A percentile compares a stretch with the other conserved stretches of the same genome.
Conservation (phyloP, 345 rosid species). For the Anacardium occidentale region DNA sequence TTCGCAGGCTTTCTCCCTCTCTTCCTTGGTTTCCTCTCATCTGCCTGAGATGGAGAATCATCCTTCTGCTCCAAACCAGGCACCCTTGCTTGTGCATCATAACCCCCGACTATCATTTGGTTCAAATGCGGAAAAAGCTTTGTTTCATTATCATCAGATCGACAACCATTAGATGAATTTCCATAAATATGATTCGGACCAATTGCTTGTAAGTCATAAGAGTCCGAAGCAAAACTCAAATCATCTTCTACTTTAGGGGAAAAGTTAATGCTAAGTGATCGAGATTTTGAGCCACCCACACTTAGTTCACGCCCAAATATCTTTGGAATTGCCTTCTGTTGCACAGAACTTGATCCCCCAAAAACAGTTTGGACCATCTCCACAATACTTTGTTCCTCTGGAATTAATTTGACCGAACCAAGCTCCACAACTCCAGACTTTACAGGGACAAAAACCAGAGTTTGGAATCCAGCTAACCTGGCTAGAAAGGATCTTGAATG, state of each 20-base stretch:
- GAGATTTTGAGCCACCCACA: constrained; percentile 65
- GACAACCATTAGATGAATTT: constrained; percentile 51
- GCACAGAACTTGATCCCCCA: constrained; percentile 55
- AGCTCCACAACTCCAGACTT: constrained; percentile 87
- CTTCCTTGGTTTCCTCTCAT: constrained; percentile 89
- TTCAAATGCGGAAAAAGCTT: constrained; percentile 49
- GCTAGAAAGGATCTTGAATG: constrained; percentile 70
- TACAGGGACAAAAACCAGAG: constrained; percentile 66
- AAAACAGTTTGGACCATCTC: constrained; percentile 60
- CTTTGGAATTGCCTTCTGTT: constrained; percentile 62
- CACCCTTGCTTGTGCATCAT: constrained; percentile 36
- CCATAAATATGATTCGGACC: constrained; percentile 57
- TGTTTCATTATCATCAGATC: constrained; percentile 40
- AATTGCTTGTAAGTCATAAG: constrained; percentile 46
- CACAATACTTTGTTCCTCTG: constrained; percentile 55
- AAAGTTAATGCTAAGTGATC: constrained; percentile 69
- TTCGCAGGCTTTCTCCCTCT: constrained; percentile 97
- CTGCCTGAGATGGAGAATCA: constrained; percentile 50
- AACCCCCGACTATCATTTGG: constrained; percentile 40
- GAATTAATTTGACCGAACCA: constrained; percentile 63
- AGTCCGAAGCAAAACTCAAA: constrained; percentile 53
- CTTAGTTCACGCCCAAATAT: constrained; percentile 86
- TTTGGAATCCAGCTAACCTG: constrained; percentile 72
- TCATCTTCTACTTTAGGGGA: constrained; percentile 91
- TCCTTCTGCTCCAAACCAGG: constrained; percentile 61